Conservation (phyloP, 169 alveolate genomes). For the Eimeria zaria region DNA sequence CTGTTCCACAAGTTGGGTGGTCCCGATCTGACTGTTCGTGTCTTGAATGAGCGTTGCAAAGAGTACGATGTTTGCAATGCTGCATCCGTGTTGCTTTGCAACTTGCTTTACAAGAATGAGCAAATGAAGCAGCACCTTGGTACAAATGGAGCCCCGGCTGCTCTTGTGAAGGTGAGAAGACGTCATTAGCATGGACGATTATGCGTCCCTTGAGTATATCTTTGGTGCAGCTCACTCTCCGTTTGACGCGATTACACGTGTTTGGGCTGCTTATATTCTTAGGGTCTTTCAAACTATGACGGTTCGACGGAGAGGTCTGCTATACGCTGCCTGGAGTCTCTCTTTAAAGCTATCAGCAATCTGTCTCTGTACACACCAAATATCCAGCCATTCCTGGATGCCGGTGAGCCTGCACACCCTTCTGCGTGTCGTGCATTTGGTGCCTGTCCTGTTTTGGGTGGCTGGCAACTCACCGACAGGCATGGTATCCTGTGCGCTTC, state of each 20-base stretch:
- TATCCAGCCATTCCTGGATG: constrained; percentile 90
- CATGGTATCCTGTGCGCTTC: background rate
- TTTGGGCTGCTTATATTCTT: background rate
- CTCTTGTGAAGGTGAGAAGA: constrained; percentile 89
- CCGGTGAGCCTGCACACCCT: constrained; percentile 63
- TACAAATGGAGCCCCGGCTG: constrained; percentile 93
- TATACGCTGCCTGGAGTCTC: constrained; percentile 93
- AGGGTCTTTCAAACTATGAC: constrained; percentile 82
- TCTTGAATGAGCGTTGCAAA: constrained; percentile 89
- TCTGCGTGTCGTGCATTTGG: background rate
- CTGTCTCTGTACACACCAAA: constrained; percentile 93
- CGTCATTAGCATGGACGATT: background rate
- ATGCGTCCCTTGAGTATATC: background rate
- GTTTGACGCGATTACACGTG: background rate
- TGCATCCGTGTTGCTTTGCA: constrained; percentile 94
- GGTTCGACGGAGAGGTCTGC: constrained; percentile 87
- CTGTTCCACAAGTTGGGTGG: constrained; percentile 92
- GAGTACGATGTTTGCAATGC: constrained; percentile 94
- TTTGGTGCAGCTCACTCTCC: background rate
- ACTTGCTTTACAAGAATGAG: constrained; percentile 93
- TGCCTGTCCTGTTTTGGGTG: background rate
- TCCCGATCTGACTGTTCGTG: constrained; percentile 92
- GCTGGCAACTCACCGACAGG: background rate
- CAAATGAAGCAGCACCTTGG: constrained; percentile 93
- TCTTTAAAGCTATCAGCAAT: constrained; percentile 94